Percentiles rank a stretch among this genome's conserved stretches.
These are phyloP conservation scores for Trichoderma oligosporum DNA, from an alignment of 2,329 filamentous ascomycete genomes.

Conservation along the genomic window DNA sequence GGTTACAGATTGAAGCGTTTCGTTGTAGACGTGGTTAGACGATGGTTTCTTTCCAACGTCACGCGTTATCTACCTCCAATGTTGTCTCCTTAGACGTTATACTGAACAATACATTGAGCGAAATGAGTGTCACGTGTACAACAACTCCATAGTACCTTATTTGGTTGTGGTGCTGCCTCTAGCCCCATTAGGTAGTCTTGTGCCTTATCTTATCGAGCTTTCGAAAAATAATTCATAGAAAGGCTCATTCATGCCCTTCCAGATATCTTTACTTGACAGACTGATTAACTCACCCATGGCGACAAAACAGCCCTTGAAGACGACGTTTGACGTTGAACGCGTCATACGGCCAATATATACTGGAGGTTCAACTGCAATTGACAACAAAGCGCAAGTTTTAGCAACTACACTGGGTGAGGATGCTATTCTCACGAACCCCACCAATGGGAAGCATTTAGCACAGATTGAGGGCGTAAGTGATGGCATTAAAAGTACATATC, in stretches of 20 bases:
- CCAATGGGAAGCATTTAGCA: constrained; percentile 76
- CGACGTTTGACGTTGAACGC: constrained; percentile 79
- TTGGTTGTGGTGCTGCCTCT: not conserved
- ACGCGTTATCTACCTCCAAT: too few species aligned
- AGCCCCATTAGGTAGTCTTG: not conserved
- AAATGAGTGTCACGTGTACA: not conserved
- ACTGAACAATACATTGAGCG: not conserved
- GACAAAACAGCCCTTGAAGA: constrained; percentile 65
- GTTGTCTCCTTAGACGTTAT: too few species aligned
- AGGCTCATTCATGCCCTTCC: not conserved
- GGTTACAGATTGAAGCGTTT: not conserved
- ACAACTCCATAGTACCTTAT: too few species aligned
- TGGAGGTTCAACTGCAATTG: constrained; percentile 80
- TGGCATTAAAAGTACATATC: not conserved
- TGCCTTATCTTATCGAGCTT: not conserved
- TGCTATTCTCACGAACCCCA: constrained; percentile 79
- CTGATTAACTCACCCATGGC: constrained; percentile 43
- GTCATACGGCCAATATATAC: constrained; percentile 93
- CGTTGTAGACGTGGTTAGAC: too few species aligned
- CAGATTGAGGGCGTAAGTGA: constrained; percentile 75
- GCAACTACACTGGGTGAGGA: constrained; percentile 91
- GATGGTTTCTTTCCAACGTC: too few species aligned
- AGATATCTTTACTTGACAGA: not conserved
- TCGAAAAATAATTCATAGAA: constrained; percentile 21
- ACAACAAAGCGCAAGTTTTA: constrained; percentile 74